Conservation (phyloP, 331 rosid genomes). For the Cydonia oblonga region DNA sequence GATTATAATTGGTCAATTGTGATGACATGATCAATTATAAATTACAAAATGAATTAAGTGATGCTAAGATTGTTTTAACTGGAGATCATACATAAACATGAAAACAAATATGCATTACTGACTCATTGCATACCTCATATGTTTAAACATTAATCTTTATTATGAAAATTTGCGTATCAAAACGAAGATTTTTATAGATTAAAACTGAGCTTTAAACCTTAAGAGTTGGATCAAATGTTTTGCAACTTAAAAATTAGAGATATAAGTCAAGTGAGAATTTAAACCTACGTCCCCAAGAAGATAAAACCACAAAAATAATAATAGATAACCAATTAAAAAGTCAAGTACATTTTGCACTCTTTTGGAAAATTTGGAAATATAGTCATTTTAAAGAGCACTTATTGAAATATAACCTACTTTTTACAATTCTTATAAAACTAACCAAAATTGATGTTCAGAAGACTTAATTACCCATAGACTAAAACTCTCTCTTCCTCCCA, state of each 20-base stretch:
- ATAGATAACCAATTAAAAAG: no score
- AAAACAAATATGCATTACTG: neutral
- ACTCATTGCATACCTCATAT: neutral
- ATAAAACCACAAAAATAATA: no score
- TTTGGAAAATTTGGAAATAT: neutral
- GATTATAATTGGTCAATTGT: neutral
- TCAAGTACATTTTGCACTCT: neutral
- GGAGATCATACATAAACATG: neutral
- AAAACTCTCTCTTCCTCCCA: no score
- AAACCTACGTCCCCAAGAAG: neutral
- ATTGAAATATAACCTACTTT: no score
- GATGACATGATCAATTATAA: neutral
- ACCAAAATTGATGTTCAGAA: no score
- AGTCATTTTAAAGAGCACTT: no score
- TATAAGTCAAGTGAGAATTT: no score
- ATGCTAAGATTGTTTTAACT: neutral
- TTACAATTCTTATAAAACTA: no score
- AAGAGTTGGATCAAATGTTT: neutral
- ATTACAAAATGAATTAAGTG: neutral
- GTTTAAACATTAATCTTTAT: neutral
- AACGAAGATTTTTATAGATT: neutral
- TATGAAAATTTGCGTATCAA: neutral
- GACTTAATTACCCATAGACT: no score
- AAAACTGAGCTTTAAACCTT: neutral
- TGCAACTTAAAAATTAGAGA: neutral